Base-by-base conservation (phyloP, 805 yeast species). In the Ogataea ramenticola region DNA sequence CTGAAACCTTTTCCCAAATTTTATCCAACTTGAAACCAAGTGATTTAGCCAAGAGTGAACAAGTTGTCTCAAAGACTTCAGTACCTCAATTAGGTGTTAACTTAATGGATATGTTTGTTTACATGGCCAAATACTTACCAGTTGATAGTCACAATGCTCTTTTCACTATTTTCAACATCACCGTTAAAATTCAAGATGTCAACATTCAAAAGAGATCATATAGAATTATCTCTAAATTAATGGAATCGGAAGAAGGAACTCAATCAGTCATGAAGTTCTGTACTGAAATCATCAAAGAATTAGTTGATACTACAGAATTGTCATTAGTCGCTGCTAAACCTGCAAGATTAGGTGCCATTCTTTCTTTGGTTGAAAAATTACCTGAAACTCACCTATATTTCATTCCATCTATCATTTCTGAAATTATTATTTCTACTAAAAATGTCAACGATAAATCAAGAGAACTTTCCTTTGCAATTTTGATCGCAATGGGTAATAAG, bases 381-480 rank as follows among this genome's bases (percentile, higher is more conserved):
- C 95, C 97, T 16, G 49, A 67, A 2, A 62, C 73, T 19, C 82
- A 84, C 49, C 67, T 88, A 53, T 75, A 77, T 51, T 88, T 90
- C 61, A 80, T 93, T 51, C 96, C 96, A 20, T 72, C 84, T 11
- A 67, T 86, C 34, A 71, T 89, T 32, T 87, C 96, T 43, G 98
- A 93, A 67, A 81, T 89, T 21, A 91, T 93, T 44, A 70, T 93
- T 54, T 80, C 88, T 26, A 90, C 97, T 7, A 93, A 91, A 64
- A 96, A 89, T 58, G 82, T 80, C 44, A 95, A 91, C 61, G 99
- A 93, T 64, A 86, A 87, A 66, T 79, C 96, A 1, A 78, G 99
- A 60, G 86, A 81, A 49, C 68, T 80, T 15, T 82, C 97, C 1
- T 93, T 82, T 61, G 74, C 77, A 37, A 74, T 85, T 31, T 71